Percentiles rank a stretch among this genome's conserved stretches.
These are phyloP conservation scores for Hysterium pulicare DNA, from an alignment of 2,329 filamentous ascomycete species.

Conservation along the genomic window DNA sequence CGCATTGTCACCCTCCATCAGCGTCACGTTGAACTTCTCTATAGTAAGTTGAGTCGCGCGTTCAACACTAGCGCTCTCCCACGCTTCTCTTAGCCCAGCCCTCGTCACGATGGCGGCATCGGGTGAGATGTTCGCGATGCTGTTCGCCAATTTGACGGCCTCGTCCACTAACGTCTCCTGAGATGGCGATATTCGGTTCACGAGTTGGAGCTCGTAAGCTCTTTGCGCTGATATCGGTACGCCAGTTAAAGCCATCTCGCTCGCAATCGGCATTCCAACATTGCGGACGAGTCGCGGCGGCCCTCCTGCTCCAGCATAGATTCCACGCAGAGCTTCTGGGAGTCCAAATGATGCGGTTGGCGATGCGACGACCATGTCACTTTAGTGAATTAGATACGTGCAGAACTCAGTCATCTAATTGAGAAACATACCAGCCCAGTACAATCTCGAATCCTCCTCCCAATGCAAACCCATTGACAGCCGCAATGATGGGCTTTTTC, in stretches of 20 bases:
- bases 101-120: slow-evolving; percentile 38
- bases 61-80: slow-evolving; percentile 35
- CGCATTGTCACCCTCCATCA: slow-evolving; percentile 48
- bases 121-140: slow-evolving; percentile 34
- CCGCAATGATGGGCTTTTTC: slow-evolving; percentile 60
- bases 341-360: slow-evolving; percentile 52
- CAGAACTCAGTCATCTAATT: background rate
- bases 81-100: slow-evolving; percentile 31
- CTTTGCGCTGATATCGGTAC: slow-evolving; percentile 45
- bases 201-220: slow-evolving; percentile 40
- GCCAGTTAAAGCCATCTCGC: slow-evolving; percentile 51
- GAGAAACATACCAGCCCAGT: slow-evolving; percentile 49
- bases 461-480: slow-evolving; percentile 56
- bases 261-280: slow-evolving; percentile 47
- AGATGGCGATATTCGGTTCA: slow-evolving; percentile 39
- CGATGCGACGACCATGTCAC: slow-evolving; percentile 53
- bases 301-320: slow-evolving; percentile 53
- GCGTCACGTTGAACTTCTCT: slow-evolving; percentile 39
- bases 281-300: slow-evolving; percentile 51
- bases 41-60: slow-evolving; percentile 41
- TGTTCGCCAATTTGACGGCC: slow-evolving; percentile 34
- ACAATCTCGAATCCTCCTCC: slow-evolving; percentile 59
- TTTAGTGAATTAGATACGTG: slow-evolving; percentile 9
- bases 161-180: slow-evolving; percentile 33
- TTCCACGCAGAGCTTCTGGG: slow-evolving; percentile 54